phyloP scores from a whole-genome alignment of 257 asterid species.

The Perilla frutescens region DNA sequence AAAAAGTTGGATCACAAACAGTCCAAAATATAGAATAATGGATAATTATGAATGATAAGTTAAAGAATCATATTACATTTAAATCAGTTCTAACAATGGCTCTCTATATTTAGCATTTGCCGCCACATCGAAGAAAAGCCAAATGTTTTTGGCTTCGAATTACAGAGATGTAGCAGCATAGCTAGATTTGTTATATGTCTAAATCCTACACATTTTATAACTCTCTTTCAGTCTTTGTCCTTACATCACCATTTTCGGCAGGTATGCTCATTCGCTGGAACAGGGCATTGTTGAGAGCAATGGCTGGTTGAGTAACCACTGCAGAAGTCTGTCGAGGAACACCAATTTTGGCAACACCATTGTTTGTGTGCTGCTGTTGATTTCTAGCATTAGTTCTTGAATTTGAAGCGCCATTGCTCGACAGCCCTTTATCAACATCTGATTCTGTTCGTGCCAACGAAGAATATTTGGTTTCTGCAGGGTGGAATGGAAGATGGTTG shows the following conservation, averaged over 20 bases:
- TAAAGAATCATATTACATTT: constrained; percentile 35
- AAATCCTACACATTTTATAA: constrained; percentile 42
- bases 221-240: constrained; percentile 40
- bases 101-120: constrained; percentile 39
- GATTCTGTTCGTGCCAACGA: constrained; percentile 57
- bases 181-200: constrained; percentile 30
- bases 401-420: constrained; percentile 45
- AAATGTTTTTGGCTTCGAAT: constrained; percentile 39
- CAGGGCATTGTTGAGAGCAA: constrained; percentile 36
- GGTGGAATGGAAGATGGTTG: constrained; percentile 24
- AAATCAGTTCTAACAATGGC: constrained; percentile 45
- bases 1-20: neutral
- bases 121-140: constrained; percentile 43
- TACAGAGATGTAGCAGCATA: constrained; percentile 49
- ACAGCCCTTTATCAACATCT: constrained; percentile 36
- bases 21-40: neutral
- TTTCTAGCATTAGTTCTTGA: constrained; percentile 39
- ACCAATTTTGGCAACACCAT: constrained; percentile 44
- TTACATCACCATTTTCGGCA: constrained; percentile 57
- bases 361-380: constrained; percentile 55
- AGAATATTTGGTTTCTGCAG: constrained; percentile 64
- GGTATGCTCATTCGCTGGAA: constrained; percentile 36
- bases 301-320: constrained; percentile 38
- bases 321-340: constrained; percentile 43
- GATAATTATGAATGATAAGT: constrained; percentile 28